Evolutionary conservation across 305 asterid genomes (phyloP).

Genomic region (Salvia sclarea): DNA sequence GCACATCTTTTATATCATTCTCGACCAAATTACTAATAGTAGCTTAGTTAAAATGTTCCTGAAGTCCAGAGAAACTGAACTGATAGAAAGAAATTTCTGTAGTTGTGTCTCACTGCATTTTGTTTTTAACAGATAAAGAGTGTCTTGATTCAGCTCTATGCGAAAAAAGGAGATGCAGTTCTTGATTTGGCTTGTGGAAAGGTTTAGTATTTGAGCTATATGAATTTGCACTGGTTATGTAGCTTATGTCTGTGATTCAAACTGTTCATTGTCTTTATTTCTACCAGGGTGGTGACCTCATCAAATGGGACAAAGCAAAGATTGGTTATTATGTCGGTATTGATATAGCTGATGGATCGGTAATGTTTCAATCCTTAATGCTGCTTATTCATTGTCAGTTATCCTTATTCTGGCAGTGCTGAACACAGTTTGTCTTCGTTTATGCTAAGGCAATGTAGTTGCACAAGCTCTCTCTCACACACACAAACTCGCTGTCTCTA

Average conservation of each 20-base stretch:
- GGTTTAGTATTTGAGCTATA: conserved; percentile 48
- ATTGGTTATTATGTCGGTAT: conserved; percentile 89
- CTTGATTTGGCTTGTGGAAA: conserved; percentile 98
- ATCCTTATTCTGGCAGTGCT: conserved; percentile 3
- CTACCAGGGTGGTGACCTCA: conserved; percentile 88
- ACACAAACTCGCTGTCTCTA: background rate
- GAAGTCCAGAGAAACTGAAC: background rate
- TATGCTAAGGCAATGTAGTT: background rate
- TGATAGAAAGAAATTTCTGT: background rate
- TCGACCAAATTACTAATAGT: background rate
- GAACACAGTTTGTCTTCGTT: background rate
- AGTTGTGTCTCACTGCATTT: conserved; percentile 14
- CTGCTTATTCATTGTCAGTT: conserved; percentile 4
- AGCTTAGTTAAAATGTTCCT: conserved; percentile 2
- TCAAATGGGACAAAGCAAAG: conserved; percentile 98
- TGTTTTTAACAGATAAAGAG: conserved; percentile 73
- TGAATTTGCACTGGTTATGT: background rate
- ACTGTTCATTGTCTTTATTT: conserved; percentile 26
- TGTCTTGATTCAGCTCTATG: conserved; percentile 81
- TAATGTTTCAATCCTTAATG: conserved; percentile 35
- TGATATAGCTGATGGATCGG: conserved; percentile 97
- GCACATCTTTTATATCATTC: background rate
- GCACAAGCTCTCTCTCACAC: background rate
- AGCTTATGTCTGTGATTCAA: conserved; percentile 4
- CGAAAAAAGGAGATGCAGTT: conserved; percentile 82